phyloP scores from a whole-genome alignment of 768 basidiomycete species.

The Exsudoporus frostii region DNA sequence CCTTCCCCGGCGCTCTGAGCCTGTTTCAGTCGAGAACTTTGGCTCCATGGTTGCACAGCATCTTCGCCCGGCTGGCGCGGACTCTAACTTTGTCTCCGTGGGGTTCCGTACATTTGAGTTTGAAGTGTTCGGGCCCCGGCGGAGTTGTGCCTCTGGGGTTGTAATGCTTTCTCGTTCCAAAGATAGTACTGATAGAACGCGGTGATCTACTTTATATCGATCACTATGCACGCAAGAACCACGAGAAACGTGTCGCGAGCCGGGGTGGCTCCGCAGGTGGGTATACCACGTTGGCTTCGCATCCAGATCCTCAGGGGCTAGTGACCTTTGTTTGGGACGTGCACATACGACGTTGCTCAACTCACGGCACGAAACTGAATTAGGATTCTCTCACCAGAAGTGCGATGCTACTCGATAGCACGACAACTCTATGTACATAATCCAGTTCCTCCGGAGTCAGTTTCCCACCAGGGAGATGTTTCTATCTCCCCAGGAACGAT shows the following conservation, averaged over 20 bases:
- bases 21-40: neutral
- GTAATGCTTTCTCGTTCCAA: neutral
- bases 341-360: too few relatives aligned
- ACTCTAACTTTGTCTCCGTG: constrained; percentile 12
- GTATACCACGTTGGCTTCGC: constrained; percentile 53
- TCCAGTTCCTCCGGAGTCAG: too few relatives aligned
- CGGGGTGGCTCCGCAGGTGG: constrained; percentile 72
- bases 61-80: neutral
- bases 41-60: neutral
- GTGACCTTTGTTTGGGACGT: too few relatives aligned
- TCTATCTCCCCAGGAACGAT: too few relatives aligned
- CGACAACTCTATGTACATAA: too few relatives aligned
- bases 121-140: constrained; percentile 5
- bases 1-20: constrained; percentile 9
- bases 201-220: constrained; percentile 45
- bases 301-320: too few relatives aligned
- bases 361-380: too few relatives aligned
- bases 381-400: too few relatives aligned
- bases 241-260: constrained; percentile 57
- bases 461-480: too few relatives aligned
- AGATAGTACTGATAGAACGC: neutral
- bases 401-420: too few relatives aligned
- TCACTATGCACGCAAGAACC: constrained; percentile 61
- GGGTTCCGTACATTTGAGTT: neutral
- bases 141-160: constrained; percentile 4